Evolutionary conservation across 2,329 filamentous ascomycete genomes (phyloP).

Genomic region (Trichoderma guizhouense): DNA sequence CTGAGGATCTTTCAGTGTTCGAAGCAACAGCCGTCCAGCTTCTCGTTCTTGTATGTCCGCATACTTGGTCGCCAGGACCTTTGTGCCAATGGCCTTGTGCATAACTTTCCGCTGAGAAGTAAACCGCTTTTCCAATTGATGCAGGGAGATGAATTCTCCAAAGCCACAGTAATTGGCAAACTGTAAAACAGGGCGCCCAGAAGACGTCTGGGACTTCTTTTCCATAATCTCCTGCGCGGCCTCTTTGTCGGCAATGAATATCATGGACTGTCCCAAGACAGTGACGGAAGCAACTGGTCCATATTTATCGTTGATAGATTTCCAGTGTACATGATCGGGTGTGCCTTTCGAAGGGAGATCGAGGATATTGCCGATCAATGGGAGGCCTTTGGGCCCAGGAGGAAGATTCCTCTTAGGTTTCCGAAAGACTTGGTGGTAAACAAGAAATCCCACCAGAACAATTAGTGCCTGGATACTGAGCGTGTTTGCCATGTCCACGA

Average conservation of each 20-base stretch:
- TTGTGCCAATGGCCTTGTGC: not conserved
- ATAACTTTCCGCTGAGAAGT: not conserved
- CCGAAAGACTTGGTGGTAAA: not conserved
- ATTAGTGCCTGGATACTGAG: not conserved
- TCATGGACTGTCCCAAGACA: slow-evolving; percentile 31
- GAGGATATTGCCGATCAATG: slow-evolving; percentile 44
- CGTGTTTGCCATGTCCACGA: not conserved
- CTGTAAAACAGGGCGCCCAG: not conserved
- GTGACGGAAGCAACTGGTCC: slow-evolving; percentile 26
- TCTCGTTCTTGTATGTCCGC: not conserved
- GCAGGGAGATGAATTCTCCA: not conserved
- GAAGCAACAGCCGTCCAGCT: not conserved
- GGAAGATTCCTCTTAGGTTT: slow-evolving; percentile 17
- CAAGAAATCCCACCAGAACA: not conserved
- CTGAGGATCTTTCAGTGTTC: not conserved
- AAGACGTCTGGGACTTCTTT: slow-evolving; percentile 30
- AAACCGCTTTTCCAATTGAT: not conserved
- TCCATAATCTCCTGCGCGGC: slow-evolving; percentile 36
- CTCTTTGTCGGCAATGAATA: slow-evolving; percentile 38
- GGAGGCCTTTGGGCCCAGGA: slow-evolving; percentile 32
- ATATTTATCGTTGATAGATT: slow-evolving; percentile 31
- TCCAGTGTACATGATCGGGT: slow-evolving; percentile 33
- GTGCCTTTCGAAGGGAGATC: slow-evolving; percentile 38
- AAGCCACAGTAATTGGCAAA: slow-evolving; percentile 8
- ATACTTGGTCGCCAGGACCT: not conserved